These are phyloP conservation scores for Perkinsus marinus DNA, from an alignment of 169 alveolate genomes.

Conservation along the genomic window DNA sequence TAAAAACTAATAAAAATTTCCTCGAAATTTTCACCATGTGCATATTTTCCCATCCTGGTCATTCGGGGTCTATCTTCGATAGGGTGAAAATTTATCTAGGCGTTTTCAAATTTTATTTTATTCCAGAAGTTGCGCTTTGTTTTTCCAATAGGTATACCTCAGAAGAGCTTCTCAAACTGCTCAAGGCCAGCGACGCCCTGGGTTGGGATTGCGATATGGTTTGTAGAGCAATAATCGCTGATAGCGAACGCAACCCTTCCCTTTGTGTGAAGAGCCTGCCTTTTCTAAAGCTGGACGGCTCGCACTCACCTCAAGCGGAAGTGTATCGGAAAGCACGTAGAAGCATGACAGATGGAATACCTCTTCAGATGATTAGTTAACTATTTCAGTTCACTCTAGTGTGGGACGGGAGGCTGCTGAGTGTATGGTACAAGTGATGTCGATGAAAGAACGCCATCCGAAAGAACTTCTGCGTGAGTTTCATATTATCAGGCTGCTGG, in stretches of 20 bases:
- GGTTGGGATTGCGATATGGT: not conserved
- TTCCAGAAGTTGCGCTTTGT: too few relatives aligned
- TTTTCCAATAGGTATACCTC: not conserved
- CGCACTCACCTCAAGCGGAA: not conserved
- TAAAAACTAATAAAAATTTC: too few relatives aligned
- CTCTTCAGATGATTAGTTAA: not conserved
- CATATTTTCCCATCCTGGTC: too few relatives aligned
- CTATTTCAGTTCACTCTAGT: not conserved
- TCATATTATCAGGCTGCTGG: too few relatives aligned
- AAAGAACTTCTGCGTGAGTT: not conserved
- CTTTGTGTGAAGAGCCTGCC: not conserved
- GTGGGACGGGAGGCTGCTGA: not conserved
- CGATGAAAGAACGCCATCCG: not conserved
- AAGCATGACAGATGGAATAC: not conserved
- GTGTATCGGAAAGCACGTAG: not conserved
- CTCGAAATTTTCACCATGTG: too few relatives aligned
- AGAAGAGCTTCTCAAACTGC: not conserved
- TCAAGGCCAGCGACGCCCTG: not conserved
- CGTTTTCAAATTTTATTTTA: too few relatives aligned
- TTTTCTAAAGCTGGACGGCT: not conserved
- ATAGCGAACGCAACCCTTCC: not conserved
- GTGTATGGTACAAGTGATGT: not conserved
- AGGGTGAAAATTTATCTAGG: too few relatives aligned
- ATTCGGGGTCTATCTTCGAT: too few relatives aligned
- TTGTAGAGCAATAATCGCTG: not conserved